Conservation (phyloP, 1,284 basidiomycete genomes). For the Cutaneotrichosporon daszewskae region DNA sequence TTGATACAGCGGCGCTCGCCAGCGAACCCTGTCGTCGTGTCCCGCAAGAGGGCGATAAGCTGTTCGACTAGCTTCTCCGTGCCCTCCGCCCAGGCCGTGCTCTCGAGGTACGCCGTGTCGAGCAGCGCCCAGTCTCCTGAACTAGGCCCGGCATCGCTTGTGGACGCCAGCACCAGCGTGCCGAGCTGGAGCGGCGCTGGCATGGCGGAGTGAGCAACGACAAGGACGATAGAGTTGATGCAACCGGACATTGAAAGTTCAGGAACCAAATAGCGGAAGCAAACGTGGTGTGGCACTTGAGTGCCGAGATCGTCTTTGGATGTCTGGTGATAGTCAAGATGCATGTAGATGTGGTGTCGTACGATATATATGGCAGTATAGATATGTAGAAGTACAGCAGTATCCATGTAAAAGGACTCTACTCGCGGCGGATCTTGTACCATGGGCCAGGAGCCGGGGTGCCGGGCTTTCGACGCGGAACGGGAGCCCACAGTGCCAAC, state of each 20-base stretch:
- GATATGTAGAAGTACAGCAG: no score
- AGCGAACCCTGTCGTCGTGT: neutral
- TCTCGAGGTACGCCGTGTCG: neutral
- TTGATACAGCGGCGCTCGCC: neutral
- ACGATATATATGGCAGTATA: no score
- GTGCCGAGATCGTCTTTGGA: no score
- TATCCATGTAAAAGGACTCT: neutral
- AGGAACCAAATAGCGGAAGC: no score
- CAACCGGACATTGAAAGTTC: neutral
- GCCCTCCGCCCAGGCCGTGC: neutral
- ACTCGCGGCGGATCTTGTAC: no score
- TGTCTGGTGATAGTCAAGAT: neutral
- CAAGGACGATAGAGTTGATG: neutral
- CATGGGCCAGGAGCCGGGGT: no score
- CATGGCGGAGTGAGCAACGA: neutral
- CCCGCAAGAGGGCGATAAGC: neutral
- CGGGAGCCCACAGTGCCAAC: conserved; percentile 28
- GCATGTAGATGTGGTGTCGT: neutral
- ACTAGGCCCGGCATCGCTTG: neutral
- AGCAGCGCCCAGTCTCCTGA: neutral
- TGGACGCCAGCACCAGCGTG: neutral
- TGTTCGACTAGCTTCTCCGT: neutral
- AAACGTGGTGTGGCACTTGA: no score
- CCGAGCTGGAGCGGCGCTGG: conserved; percentile 1
- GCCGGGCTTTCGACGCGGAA: conserved; percentile 6